A percentile compares a stretch with the other conserved stretches of the same genome.
Evolutionary conservation across 345 rosid species (phyloP).

Genomic region (Draba incana): DNA sequence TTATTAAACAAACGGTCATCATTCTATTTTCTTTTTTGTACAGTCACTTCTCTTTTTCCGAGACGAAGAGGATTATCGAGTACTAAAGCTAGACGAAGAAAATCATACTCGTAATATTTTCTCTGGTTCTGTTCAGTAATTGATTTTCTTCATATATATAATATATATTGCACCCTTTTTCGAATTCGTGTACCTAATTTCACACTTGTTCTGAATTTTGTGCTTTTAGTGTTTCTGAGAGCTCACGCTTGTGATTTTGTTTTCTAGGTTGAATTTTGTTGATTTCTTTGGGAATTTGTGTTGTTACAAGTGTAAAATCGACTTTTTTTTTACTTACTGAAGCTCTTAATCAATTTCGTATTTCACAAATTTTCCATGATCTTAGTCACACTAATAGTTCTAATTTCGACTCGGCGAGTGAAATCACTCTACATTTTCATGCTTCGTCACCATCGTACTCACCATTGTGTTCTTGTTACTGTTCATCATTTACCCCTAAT

Average conservation of each 20-base stretch:
- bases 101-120: no score
- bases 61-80: no score
- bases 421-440: no score
- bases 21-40: no score
- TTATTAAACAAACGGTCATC: no score
- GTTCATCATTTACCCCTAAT: background rate
- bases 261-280: background rate
- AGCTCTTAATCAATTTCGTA: background rate
- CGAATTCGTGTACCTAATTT: background rate
- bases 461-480: background rate
- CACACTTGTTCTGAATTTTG: background rate
- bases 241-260: background rate
- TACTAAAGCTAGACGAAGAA: no score
- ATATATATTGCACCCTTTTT: no score
- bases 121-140: no score
- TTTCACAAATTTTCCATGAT: background rate
- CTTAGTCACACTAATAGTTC: background rate
- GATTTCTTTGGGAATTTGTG: background rate
- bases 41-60: no score
- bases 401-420: background rate
- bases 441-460: background rate
- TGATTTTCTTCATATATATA: no score
- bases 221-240: no score
- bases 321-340: no score
- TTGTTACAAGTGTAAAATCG: background rate